Percentiles rank a stretch among this genome's conserved stretches.
phyloP scores from a whole-genome alignment of 371 early-diverging fungal species.

The Mucor velutinosus region DNA sequence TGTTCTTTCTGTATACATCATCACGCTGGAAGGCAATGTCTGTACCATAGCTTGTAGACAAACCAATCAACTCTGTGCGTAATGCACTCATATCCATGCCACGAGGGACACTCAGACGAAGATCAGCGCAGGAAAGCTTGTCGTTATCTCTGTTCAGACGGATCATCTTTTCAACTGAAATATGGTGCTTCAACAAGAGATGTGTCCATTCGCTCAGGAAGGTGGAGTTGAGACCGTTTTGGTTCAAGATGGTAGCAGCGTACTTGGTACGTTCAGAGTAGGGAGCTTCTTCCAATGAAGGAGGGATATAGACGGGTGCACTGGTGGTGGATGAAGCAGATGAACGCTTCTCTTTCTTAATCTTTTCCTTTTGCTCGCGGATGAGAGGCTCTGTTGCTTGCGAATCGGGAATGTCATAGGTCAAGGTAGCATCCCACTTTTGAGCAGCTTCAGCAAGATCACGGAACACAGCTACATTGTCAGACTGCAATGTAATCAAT shows the following conservation, averaged over 20 bases:
- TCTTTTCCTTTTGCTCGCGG: constrained; percentile 17
- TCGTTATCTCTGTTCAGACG: constrained; percentile 64
- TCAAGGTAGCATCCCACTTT: constrained; percentile 80
- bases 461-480: constrained; percentile 73
- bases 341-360: constrained; percentile 43
- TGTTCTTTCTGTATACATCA: constrained; percentile 87
- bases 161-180: constrained; percentile 81
- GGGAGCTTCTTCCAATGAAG: constrained; percentile 81
- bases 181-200: constrained; percentile 67
- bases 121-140: constrained; percentile 76
- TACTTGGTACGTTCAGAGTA: constrained; percentile 79
- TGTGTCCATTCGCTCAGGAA: constrained; percentile 79
- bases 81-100: constrained; percentile 62
- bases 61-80: constrained; percentile 69
- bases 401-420: constrained; percentile 79
- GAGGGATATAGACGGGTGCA: constrained; percentile 38
- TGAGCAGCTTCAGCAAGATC: constrained; percentile 75
- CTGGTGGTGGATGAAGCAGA: neutral
- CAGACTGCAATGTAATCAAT: constrained; percentile 68
- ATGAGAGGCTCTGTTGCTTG: constrained; percentile 60
- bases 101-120: constrained; percentile 74
- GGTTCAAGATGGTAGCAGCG: constrained; percentile 82
- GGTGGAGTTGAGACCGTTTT: constrained; percentile 69
- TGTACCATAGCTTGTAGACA: constrained; percentile 69
- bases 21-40: constrained; percentile 89